Base-by-base conservation (phyloP, 2,329 filamentous ascomycete species). In the Aspergillus pseudoglaucus region DNA sequence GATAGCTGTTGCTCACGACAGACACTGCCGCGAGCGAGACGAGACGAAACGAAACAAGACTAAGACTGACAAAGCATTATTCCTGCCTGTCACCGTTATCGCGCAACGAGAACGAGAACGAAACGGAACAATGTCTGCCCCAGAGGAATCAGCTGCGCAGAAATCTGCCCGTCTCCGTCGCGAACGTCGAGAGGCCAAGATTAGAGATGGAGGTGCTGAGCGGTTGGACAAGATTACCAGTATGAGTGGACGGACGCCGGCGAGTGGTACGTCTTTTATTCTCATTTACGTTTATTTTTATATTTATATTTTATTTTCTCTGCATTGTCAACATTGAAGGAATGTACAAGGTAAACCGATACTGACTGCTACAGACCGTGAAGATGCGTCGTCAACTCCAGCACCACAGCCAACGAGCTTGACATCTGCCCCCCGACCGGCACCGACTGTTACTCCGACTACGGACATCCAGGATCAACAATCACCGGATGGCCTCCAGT, bases 121-220 rank as follows among this genome's bases (percentile, higher is more conserved):
- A 39, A 38, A 17, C 12, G 44, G 25, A 14, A 12, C 43, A 15
- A 70, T 70, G 67, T 66, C 66, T 14, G 59, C 61, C 3, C 38
- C 60, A 22, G 70, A 72, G 47, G 73, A 75, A 59, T 73, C 73
- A 1, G 70, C 72, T 14, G 69, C 71, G 15, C 73, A 75, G 51
- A 62, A 63, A 53, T 75, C 80, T 56, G 80, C 81, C 44, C 78
- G 81, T 42, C 70, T 82, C 47, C 78, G 82, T 38, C 78, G 81
- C 51, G 81, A 85, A 62, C 79, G 81, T 51, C 76, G 81, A 15
- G 77, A 82, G 58, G 80, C 80, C 47, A 84, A 84, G 66, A 79
- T 83, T 60, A 74, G 72, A 53, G 75, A 75, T 41, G 75, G 76
- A 51, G 81, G 80, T 46, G 75, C 78, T 35, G 75, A 78, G 33